phyloP scores from a whole-genome alignment of 176 grass and related monocot genomes.

The Zea luxurians region DNA sequence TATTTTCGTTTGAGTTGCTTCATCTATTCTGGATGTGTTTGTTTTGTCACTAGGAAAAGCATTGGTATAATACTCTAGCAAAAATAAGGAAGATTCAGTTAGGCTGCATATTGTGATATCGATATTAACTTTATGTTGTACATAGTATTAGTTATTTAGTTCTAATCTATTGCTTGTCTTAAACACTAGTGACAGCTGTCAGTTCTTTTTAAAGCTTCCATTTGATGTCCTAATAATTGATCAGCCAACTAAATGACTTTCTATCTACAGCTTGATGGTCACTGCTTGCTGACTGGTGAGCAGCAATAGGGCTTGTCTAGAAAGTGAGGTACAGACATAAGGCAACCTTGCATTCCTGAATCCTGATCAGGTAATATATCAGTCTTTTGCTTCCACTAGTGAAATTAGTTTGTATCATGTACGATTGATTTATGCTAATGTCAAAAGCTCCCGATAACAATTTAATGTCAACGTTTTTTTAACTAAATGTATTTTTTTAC shows the following conservation, averaged over 20 bases:
- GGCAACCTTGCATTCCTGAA: constrained; percentile 35
- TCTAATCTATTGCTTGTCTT: constrained; percentile 12
- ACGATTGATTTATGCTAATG: constrained; percentile 37
- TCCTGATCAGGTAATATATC: constrained; percentile 36
- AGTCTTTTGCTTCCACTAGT: constrained; percentile 34
- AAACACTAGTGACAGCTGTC: constrained; percentile 13
- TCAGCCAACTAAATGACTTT: constrained; percentile 43
- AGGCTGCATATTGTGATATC: background rate
- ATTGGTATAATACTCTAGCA: background rate
- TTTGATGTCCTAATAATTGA: constrained; percentile 51
- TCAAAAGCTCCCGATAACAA: constrained; percentile 13
- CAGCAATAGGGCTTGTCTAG: constrained; percentile 32
- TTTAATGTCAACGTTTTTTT: constrained; percentile 26
- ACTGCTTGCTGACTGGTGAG: constrained; percentile 26
- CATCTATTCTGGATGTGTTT: background rate
- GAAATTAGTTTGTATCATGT: constrained; percentile 23
- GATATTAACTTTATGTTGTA: constrained; percentile 11
- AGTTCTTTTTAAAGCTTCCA: constrained; percentile 21
- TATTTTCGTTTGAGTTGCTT: constrained; percentile 32
- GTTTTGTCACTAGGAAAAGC: background rate
- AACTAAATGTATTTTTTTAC: constrained; percentile 8
- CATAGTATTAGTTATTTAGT: background rate
- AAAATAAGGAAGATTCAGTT: background rate
- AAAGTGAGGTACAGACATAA: constrained; percentile 17
- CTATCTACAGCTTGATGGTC: constrained; percentile 39